phyloP scores from a whole-genome alignment of 2,329 filamentous ascomycete species.

The Aaosphaeria arxii region DNA sequence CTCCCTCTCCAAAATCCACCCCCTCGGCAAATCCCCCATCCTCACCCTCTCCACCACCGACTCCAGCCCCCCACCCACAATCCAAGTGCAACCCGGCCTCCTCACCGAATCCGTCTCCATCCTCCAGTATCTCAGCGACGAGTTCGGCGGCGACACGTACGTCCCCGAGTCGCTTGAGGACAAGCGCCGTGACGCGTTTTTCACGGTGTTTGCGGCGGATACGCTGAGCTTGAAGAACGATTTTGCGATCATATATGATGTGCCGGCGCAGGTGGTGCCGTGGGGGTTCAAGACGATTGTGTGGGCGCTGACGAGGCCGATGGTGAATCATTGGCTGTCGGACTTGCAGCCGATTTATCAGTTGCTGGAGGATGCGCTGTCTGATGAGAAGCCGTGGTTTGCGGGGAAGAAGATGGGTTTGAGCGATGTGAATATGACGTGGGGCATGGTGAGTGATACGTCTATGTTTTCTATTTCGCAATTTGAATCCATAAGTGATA shows the following conservation, averaged over 20 bases:
- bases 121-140: conserved; percentile 20
- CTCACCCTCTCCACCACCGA: conserved; percentile 10
- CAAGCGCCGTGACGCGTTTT: conserved; percentile 15
- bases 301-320: conserved; percentile 11
- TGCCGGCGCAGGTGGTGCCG: conserved; percentile 12
- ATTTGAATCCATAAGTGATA: not conserved
- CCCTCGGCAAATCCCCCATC: conserved; percentile 24
- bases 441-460: conserved; percentile 18
- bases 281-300: conserved; percentile 17
- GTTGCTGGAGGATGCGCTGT: conserved; percentile 14
- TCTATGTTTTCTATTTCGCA: not conserved
- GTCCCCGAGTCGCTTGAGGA: conserved; percentile 12
- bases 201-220: conserved; percentile 17
- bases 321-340: conserved; percentile 12
- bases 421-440: conserved; percentile 35
- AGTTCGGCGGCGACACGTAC: conserved; percentile 17
- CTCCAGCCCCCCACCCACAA: conserved; percentile 2
- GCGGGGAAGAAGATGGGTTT: conserved; percentile 29
- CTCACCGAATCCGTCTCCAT: conserved; percentile 24
- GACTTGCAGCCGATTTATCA: conserved; percentile 13
- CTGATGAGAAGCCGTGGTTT: conserved; percentile 22
- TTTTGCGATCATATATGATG: conserved; percentile 16
- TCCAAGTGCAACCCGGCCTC: conserved; percentile 8
- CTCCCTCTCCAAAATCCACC: conserved; percentile 13
- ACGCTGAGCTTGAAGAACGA: conserved; percentile 11